Percentiles rank a stretch among this genome's conserved stretches.
Evolutionary conservation across 345 rosid species (phyloP).

Genomic region (Erysimum cheiranthoides): DNA sequence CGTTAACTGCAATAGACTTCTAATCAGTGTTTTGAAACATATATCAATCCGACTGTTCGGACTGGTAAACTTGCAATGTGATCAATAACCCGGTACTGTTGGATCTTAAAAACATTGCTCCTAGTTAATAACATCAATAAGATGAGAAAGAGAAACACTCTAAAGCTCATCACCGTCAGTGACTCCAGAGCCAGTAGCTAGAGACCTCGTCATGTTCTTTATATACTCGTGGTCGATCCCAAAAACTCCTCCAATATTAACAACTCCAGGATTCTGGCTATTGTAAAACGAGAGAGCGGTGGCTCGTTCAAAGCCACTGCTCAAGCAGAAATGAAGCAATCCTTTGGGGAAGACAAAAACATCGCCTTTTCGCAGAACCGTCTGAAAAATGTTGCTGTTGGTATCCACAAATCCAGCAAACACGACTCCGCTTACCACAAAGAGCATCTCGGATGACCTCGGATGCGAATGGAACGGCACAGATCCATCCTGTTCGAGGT

Average conservation of each 20-base stretch:
- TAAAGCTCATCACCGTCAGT: conserved; percentile 36
- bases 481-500: conserved; percentile 63
- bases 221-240: conserved; percentile 41
- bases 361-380: conserved; percentile 58
- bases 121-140: background rate
- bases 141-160: conserved; percentile 2
- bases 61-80: background rate
- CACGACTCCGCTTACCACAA: conserved; percentile 60
- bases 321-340: conserved; percentile 66
- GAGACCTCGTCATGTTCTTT: conserved; percentile 43
- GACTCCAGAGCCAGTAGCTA: conserved; percentile 34
- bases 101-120: background rate
- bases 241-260: conserved; percentile 53
- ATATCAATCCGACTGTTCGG: too few species aligned
- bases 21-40: conserved; percentile 1
- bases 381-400: conserved; percentile 55
- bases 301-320: conserved; percentile 61
- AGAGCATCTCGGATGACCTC: conserved; percentile 72
- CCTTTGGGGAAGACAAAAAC: conserved; percentile 77
- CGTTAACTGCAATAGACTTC: background rate
- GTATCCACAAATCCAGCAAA: conserved; percentile 79
- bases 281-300: conserved; percentile 61
- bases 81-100: background rate
- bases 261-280: conserved; percentile 84
- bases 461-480: conserved; percentile 78